phyloP scores from a whole-genome alignment of 2,329 filamentous ascomycete species.

The Cladosporium colombiae region DNA sequence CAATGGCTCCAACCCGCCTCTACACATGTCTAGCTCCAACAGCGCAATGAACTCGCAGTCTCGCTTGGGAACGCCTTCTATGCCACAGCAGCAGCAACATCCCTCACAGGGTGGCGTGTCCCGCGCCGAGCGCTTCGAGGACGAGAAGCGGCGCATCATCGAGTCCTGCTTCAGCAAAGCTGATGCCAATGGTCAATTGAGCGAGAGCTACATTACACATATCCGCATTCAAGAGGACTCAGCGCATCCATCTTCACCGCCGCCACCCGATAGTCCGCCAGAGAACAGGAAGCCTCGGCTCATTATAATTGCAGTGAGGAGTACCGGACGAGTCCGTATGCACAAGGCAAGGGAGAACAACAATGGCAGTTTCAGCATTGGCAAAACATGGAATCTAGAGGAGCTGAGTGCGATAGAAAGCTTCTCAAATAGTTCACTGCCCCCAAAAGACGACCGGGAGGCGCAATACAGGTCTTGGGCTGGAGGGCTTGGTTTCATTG shows the following conservation, averaged over 20 bases:
- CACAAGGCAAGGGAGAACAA: constrained; percentile 96
- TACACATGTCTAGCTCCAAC: constrained; percentile 12
- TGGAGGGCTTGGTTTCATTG: constrained; percentile 78
- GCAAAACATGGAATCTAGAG: constrained; percentile 97
- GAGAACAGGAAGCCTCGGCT: constrained; percentile 83
- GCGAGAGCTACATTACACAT: constrained; percentile 97
- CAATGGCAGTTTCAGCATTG: constrained; percentile 93
- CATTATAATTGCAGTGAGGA: constrained; percentile 90
- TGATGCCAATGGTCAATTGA: constrained; percentile 78
- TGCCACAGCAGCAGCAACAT: not conserved
- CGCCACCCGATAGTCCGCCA: constrained; percentile 73
- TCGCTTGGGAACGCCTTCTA: constrained; percentile 9
- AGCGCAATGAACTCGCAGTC: constrained; percentile 19
- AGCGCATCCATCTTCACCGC: constrained; percentile 76
- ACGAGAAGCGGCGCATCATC: constrained; percentile 92
- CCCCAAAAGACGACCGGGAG: constrained; percentile 59
- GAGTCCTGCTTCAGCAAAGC: constrained; percentile 92
- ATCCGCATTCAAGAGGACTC: constrained; percentile 88
- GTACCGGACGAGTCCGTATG: constrained; percentile 87
- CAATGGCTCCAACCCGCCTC: constrained; percentile 22
- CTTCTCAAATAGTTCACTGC: constrained; percentile 55
- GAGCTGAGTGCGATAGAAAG: constrained; percentile 83
- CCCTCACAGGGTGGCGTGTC: constrained; percentile 26
- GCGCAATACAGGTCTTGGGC: constrained; percentile 72
- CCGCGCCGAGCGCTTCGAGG: constrained; percentile 85